Evolutionary conservation across 805 yeast species (phyloP).

Genomic region (Candida piceae): DNA sequence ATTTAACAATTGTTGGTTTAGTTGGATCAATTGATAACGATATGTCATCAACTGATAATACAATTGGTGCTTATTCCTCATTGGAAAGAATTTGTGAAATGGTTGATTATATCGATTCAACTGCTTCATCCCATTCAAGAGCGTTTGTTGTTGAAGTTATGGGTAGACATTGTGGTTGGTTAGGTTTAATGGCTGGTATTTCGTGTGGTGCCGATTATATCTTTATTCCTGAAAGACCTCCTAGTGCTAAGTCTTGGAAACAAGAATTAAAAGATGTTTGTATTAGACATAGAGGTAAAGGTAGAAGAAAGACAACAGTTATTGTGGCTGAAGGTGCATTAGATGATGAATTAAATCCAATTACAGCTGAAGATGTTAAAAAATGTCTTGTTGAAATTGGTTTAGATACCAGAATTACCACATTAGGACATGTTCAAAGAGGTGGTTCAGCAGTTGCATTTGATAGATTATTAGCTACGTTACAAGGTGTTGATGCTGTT

Average conservation of each 20-base stretch:
- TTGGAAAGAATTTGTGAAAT: conserved; percentile 88
- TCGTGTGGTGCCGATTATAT: conserved; percentile 95
- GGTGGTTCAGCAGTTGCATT: conserved; percentile 98
- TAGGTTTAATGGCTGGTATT: conserved; percentile 95
- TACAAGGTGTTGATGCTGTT: conserved; percentile 98
- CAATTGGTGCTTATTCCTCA: conserved; percentile 95
- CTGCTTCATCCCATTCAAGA: conserved; percentile 94
- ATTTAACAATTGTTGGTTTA: conserved; percentile 83
- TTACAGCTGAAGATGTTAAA: conserved; percentile 75
- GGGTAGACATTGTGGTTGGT: conserved; percentile 99
- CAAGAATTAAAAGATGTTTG: conserved; percentile 74
- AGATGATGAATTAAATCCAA: conserved; percentile 72
- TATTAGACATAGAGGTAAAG: conserved; percentile 72
- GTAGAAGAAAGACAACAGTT: conserved; percentile 91
- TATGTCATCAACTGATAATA: conserved; percentile 94
- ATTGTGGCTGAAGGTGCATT: conserved; percentile 98
- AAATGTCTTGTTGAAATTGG: conserved; percentile 79
- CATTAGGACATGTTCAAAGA: conserved; percentile 96
- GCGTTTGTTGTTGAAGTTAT: conserved; percentile 97
- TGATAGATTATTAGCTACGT: conserved; percentile 85
- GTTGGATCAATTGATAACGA: conserved; percentile 98
- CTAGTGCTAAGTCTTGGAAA: conserved; percentile 69
- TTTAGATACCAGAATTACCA: conserved; percentile 90
- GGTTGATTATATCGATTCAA: conserved; percentile 95
- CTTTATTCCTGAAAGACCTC: conserved; percentile 87